phyloP scores from a whole-genome alignment of 2,329 filamentous ascomycete genomes.

The Pseudopyricularia cyperi region DNA sequence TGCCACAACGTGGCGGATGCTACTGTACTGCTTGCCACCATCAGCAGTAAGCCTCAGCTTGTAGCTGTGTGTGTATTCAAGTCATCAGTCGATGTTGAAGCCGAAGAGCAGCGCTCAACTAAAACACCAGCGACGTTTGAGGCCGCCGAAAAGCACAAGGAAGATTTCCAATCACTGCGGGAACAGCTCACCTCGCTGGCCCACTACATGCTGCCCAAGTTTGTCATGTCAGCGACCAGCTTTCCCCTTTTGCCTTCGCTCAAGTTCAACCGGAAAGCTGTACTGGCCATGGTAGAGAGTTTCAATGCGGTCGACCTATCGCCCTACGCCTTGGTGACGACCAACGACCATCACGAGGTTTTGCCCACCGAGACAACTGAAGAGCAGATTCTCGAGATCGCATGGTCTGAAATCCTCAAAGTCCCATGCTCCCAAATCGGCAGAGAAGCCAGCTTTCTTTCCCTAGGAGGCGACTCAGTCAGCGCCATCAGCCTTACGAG shows the following conservation, averaged over 20 bases:
- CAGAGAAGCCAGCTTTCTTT: conserved; percentile 18
- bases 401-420: conserved; percentile 7
- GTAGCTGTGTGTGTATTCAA: conserved; percentile 1
- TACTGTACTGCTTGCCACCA: background rate
- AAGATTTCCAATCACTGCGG: conserved; percentile 1
- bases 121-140: background rate
- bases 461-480: conserved; percentile 23
- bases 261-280: conserved; percentile 14
- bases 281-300: conserved; percentile 4
- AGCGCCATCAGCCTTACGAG: conserved; percentile 31
- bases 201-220: conserved; percentile 15
- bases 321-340: conserved; percentile 2
- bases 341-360: background rate
- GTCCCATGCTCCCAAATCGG: conserved; percentile 6
- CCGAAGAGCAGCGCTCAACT: background rate
- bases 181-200: conserved; percentile 8
- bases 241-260: conserved; percentile 13
- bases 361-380: conserved; percentile 4
- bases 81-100: background rate
- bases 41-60: background rate
- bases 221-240: conserved; percentile 9
- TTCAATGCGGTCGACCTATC: conserved; percentile 5
- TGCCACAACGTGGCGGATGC: background rate
- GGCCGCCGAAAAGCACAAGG: background rate
- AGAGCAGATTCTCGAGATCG: conserved; percentile 1